Percentiles rank a stretch among this genome's conserved stretches.
phyloP scores from a whole-genome alignment of 192 early-diverging fungal genomes.

The Entomortierella parvispora region DNA sequence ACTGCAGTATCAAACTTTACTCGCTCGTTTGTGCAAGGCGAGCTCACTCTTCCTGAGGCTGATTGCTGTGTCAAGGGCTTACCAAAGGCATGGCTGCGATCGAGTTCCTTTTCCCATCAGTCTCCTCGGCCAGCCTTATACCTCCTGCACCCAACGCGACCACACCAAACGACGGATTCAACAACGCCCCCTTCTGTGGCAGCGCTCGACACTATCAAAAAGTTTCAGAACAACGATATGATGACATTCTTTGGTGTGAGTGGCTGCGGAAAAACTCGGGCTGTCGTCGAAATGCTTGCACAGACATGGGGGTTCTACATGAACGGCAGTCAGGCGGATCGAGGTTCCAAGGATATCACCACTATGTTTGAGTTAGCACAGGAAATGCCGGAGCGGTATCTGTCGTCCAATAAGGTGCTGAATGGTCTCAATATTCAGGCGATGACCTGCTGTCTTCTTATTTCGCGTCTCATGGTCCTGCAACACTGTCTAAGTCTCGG shows the following conservation, averaged over 20 bases:
- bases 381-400: slow-evolving; percentile 28
- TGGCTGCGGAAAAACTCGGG: slow-evolving; percentile 42
- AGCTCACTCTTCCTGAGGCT: slow-evolving; percentile 29
- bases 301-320: slow-evolving; percentile 48
- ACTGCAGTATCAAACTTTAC: slow-evolving; percentile 23
- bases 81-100: slow-evolving; percentile 25
- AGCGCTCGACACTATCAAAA: slow-evolving; percentile 19
- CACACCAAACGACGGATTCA: slow-evolving; percentile 29
- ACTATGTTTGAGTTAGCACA: slow-evolving; percentile 34
- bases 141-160: slow-evolving; percentile 40
- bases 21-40: slow-evolving; percentile 25
- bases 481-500: slow-evolving; percentile 43
- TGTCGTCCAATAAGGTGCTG: slow-evolving; percentile 37
- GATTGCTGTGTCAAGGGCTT: slow-evolving; percentile 43
- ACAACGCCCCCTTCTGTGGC: slow-evolving; percentile 31
- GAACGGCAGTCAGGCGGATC: slow-evolving; percentile 34
- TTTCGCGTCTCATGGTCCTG: slow-evolving; percentile 42
- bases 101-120: slow-evolving; percentile 15
- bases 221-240: slow-evolving; percentile 39
- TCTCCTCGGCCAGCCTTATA: slow-evolving; percentile 31
- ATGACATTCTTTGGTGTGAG: slow-evolving; percentile 43
- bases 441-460: slow-evolving; percentile 32
- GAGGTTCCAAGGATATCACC: slow-evolving; percentile 43
- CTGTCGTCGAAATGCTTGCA: slow-evolving; percentile 50
- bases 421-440: slow-evolving; percentile 48